Conservation (phyloP, 1,284 basidiomycete species). For the Takashimella koratensis region DNA sequence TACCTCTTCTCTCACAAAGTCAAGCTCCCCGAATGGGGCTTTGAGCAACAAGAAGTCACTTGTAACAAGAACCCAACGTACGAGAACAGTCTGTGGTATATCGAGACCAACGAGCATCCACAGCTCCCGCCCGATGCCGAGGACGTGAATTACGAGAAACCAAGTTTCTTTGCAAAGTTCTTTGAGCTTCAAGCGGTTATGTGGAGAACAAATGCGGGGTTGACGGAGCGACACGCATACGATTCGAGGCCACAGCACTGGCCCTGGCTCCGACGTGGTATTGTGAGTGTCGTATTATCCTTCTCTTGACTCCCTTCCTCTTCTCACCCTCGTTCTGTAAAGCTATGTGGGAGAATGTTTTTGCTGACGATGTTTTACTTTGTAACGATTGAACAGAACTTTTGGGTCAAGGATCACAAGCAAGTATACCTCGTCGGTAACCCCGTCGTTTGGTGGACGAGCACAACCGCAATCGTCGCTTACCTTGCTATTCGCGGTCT, state of each 20-base stretch:
- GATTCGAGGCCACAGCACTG: constrained; percentile 88
- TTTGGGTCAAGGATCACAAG: constrained; percentile 94
- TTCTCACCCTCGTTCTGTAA: neutral
- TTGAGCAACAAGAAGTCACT: constrained; percentile 93
- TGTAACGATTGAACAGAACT: constrained; percentile 75
- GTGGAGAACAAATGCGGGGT: constrained; percentile 96
- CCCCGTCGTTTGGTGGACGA: constrained; percentile 86
- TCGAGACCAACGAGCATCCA: constrained; percentile 81
- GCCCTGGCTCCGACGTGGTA: constrained; percentile 86
- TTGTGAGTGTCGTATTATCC: too few relatives aligned
- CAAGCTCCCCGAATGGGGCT: constrained; percentile 96
- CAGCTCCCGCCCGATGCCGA: constrained; percentile 62
- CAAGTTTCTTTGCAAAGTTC: constrained; percentile 87
- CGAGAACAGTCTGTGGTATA: constrained; percentile 88
- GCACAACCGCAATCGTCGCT: constrained; percentile 64
- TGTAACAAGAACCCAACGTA: constrained; percentile 94
- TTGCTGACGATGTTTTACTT: constrained; percentile 7
- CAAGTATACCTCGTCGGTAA: constrained; percentile 97
- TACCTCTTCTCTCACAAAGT: constrained; percentile 98
- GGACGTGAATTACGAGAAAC: constrained; percentile 82
- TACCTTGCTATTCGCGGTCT: constrained; percentile 70
- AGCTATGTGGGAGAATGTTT: neutral
- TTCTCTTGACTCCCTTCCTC: too few relatives aligned
- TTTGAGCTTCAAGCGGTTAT: constrained; percentile 89
- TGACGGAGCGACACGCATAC: constrained; percentile 91